phyloP scores from a whole-genome alignment of 768 basidiomycete species.

The Lactarius trivialis region DNA sequence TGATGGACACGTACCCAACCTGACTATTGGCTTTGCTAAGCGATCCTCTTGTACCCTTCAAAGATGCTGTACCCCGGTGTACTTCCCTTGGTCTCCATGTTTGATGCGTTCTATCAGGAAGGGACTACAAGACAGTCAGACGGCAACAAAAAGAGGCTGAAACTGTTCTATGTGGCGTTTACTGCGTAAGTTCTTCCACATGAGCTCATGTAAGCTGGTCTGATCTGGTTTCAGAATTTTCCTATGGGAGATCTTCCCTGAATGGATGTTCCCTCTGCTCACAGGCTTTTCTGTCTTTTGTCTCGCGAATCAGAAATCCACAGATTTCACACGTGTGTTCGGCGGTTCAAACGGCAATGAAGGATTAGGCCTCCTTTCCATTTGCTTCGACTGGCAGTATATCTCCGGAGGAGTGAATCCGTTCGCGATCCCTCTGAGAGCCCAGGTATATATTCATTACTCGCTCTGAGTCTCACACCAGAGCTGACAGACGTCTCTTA shows the following conservation, averaged over 20 bases:
- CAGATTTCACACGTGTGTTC: constrained; percentile 25
- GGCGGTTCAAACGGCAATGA: constrained; percentile 26
- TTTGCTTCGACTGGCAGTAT: constrained; percentile 29
- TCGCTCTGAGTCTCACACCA: not conserved
- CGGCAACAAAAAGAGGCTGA: constrained; percentile 37
- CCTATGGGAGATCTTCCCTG: constrained; percentile 23
- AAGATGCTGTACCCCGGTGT: constrained; percentile 46
- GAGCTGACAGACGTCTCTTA: constrained; percentile 20
- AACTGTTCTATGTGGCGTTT: constrained; percentile 43
- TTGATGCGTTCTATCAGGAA: constrained; percentile 43
- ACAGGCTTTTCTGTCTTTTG: constrained; percentile 29
- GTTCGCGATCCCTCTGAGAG: constrained; percentile 47
- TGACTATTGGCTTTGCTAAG: constrained; percentile 24
- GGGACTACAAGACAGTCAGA: constrained; percentile 24
- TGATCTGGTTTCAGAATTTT: constrained; percentile 28
- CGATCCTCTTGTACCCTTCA: constrained; percentile 45
- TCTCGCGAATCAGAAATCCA: constrained; percentile 24
- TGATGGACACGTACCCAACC: not conserved
- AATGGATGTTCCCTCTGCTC: constrained; percentile 24
- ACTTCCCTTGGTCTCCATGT: constrained; percentile 43
- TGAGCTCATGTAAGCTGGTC: not conserved
- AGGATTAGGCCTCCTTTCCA: constrained; percentile 25
- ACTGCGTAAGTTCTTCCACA: constrained; percentile 26
- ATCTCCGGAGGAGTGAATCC: constrained; percentile 36
- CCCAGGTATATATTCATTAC: constrained; percentile 29